Base-by-base conservation (phyloP, 805 yeast genomes). In the Deakozyma indianensis region DNA sequence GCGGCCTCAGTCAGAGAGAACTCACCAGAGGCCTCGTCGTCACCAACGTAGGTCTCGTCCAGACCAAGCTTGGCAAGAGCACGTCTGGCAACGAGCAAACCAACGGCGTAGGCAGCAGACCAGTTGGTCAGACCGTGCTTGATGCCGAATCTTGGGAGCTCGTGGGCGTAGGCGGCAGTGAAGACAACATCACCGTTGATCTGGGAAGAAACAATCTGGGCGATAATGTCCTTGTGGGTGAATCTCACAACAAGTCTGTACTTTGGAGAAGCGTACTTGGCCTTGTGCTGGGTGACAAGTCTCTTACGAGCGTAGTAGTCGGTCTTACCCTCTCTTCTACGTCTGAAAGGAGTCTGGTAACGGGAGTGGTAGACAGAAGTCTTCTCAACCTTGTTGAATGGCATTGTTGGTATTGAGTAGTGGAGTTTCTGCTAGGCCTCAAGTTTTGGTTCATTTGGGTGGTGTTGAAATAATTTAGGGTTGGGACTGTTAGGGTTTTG, bases 251-350 rank as follows among this genome's bases (percentile, higher is more conserved):
- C 98, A 66, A 92, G 79, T 82, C 98, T 88, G 85, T 90, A 92
- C 80, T 92, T 92, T 75, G 98, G 98, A 68, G 96, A 70, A 83
- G 79, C 81, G 94, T 92, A 92, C 80, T 92, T 92, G 70, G 96
- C 96, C 88, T 92, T 92, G 92, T 90, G 96, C 78, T 92, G 98
- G 65, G 96, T 78, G 66, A 92, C 92, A 68, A 92, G 78, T 78
- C 97, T 87, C 95, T 92, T 92, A 82, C 98, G 88, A 73, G 92
- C 96, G 81, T 88, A 92, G 94, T 88, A 92, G 73, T 92, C 98
- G 69, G 98, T 92, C 81, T 92, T 92, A 77, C 98, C 98, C 77
- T 92, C 96, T 71, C 94, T 85, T 83, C 98, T 85, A 81, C 98
- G 88, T 75, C 98, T 87, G 95, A 88, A 92, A 59, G 97, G 96